Conservation (phyloP, 2,329 filamentous ascomycete genomes). For the Metarhizium robertsii region DNA sequence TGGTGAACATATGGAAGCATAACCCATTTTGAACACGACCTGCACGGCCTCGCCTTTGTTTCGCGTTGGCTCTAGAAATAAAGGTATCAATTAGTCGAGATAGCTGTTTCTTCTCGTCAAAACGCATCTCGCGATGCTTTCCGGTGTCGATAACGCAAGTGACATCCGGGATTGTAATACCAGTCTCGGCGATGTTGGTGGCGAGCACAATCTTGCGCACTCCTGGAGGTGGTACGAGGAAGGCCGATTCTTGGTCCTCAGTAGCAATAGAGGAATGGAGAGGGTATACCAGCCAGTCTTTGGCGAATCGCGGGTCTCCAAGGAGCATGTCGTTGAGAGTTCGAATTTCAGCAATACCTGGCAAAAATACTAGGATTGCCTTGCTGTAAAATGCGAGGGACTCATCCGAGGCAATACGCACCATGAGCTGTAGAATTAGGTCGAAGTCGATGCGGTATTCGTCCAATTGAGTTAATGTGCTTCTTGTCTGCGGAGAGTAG, state of each 20-base stretch:
- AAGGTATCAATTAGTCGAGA: conserved; percentile 90
- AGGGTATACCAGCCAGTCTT: conserved; percentile 77
- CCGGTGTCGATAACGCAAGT: conserved; percentile 95
- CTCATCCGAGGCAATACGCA: conserved; percentile 61
- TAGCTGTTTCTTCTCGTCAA: conserved; percentile 85
- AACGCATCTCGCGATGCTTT: conserved; percentile 95
- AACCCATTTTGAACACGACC: conserved; percentile 91
- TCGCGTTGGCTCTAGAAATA: conserved; percentile 90
- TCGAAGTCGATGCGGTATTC: conserved; percentile 90
- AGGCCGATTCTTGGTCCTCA: conserved; percentile 92
- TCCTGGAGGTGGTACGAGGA: conserved; percentile 72
- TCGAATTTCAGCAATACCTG: conserved; percentile 87
- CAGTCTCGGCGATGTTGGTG: conserved; percentile 97
- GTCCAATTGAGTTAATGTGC: conserved; percentile 67
- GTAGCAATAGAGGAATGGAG: conserved; percentile 92
- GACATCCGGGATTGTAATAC: conserved; percentile 96
- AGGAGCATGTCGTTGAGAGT: conserved; percentile 78
- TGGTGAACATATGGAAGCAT: conserved; percentile 94
- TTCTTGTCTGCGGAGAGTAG: conserved; percentile 69
- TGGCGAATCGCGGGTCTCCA: conserved; percentile 65
- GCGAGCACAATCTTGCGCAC: conserved; percentile 88
- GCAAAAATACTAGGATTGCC: conserved; percentile 88
- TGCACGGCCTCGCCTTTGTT: conserved; percentile 86
- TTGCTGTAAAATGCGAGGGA: conserved; percentile 66
- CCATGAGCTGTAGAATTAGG: conserved; percentile 70